Evolutionary conservation across 257 asterid species (phyloP), one percentile per base, ranked within the genome.

Genomic region (Thymus quinquecostatus): DNA sequence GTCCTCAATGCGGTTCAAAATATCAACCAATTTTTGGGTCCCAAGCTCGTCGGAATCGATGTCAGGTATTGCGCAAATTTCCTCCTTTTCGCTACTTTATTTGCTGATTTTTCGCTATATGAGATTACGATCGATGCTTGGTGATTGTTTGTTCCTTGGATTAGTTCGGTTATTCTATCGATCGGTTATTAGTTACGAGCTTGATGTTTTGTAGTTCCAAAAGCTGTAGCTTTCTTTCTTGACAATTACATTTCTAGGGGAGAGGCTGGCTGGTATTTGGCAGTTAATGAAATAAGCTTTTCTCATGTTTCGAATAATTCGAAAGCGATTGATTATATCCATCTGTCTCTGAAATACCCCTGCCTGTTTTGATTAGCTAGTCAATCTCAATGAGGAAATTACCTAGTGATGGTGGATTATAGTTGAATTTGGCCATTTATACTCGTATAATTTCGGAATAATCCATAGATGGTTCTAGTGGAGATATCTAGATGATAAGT

Each of bases 31-130:
- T 64, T 77, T 6, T 79, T 95, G 86, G 96, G 96, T 6, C 97
- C 97, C 60, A 88, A 91, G 84, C 99, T 95, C 73, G 40, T 82
- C 55, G 99, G 99, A 36, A 80, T 87, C 40, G 99, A 95, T 85
- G 93, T 95, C 73, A 95, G 98, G 99, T 94, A 84, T 51, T n/a
- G 4, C 33, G 13, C 5, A 1, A 9, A 55, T 32, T 4, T 0
- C 10, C 50, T 64, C 50, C 45, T 61, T 38, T 53, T 29, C 6
- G 27, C 27, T 50, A 10, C 33, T 2, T 11, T 55, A 38, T 4
- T 38, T 43, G 8, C 53, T 48, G 32, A 13, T 2, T 2, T 21
- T 8, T 65, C 14, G 12, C 5, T 43, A 6, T 3, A 38, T 38
- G 41, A 38, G 41, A 4, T 38, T 38, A 4, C 41, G 41, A 38